Evolutionary conservation across 768 basidiomycete species (phyloP).

Genomic region (Rhizopogon vesiculosus): DNA sequence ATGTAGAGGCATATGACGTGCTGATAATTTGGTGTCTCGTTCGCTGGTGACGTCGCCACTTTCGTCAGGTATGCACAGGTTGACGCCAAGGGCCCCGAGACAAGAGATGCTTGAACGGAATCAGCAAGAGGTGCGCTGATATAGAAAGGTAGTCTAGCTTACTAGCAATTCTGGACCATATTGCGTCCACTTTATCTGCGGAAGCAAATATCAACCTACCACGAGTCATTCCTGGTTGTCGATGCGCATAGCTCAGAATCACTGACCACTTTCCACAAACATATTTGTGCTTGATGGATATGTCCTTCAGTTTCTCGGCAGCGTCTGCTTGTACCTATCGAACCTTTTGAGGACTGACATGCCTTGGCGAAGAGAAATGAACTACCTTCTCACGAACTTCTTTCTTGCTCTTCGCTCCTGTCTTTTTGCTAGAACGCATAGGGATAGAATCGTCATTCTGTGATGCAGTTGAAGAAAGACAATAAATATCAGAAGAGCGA

Average conservation of each 20-base stretch:
- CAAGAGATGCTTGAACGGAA: constrained; percentile 47
- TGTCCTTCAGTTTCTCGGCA: constrained; percentile 50
- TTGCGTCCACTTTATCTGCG: constrained; percentile 53
- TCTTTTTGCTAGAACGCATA: constrained; percentile 63
- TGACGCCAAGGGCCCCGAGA: constrained; percentile 55
- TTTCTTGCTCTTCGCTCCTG: constrained; percentile 69
- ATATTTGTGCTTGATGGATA: constrained; percentile 50
- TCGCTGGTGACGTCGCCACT: constrained; percentile 57
- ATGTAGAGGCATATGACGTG: constrained; percentile 72
- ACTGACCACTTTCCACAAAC: constrained; percentile 65
- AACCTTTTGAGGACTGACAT: neutral
- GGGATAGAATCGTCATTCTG: constrained; percentile 68
- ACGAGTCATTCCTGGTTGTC: neutral
- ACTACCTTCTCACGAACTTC: constrained; percentile 65
- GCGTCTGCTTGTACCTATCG: constrained; percentile 56
- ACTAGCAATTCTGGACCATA: constrained; percentile 66
- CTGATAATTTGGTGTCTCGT: constrained; percentile 43
- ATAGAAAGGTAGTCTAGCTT: constrained; percentile 12
- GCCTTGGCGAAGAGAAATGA: neutral
- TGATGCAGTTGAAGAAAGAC: neutral
- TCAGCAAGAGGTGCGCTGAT: neutral
- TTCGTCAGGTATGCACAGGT: constrained; percentile 57
- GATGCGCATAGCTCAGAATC: neutral
- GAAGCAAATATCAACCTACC: constrained; percentile 66
- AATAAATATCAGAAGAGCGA: neutral